Base-by-base conservation (phyloP, 768 basidiomycete genomes). In the Lactarius trivialis region DNA sequence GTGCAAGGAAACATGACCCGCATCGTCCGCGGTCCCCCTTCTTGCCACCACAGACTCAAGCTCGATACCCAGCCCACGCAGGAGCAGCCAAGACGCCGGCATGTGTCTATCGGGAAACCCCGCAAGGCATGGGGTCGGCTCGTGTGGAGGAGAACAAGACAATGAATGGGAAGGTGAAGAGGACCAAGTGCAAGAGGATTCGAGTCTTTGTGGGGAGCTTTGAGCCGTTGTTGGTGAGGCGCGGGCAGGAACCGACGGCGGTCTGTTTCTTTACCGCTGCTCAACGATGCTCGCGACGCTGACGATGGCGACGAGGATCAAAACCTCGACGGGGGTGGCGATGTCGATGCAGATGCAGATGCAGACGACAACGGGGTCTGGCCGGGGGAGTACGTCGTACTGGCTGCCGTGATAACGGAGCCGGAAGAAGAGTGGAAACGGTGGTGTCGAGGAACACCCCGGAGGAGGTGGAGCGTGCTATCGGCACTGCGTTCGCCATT, bases 391-490 rank as follows among this genome's bases (percentile, higher is more conserved):
- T 55, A 51, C 30, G 39, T 19, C 0, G 7, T 30, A 11, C 49
- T 28, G 28, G 0, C 49, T 51, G 7, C 9, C 5, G 8, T 14
- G 21, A 7, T 21, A 1, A 9, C 24, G 11, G 24, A 15, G 8
- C 24, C 45, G 45, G 14, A 14, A 32, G 28, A n/a, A n/a, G n/a
- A n/a, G 0, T 50, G 28, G 30, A 43, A 4, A 17, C 17, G 43
- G 43, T 11, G 15, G 39, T 37, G 28, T 36, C 52, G 21, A 54
- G 57, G 52, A 39, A 58, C 7, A 32, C 63, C 0, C 58, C 53
- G 30, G 62, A 60, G 37, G 63, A 60, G 48, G 49, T 64, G 53
- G 48, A 43, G 32, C 58, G 63, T 24, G 58, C 63, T 52, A 64
- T 64, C 21, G 36, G 62, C 7, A 53, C 33, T 0, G 62, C 62